Percentiles rank a stretch among this genome's conserved stretches.
Evolutionary conservation across 2,329 filamentous ascomycete species (phyloP).

Genomic region (Xylariaceae sp.): DNA sequence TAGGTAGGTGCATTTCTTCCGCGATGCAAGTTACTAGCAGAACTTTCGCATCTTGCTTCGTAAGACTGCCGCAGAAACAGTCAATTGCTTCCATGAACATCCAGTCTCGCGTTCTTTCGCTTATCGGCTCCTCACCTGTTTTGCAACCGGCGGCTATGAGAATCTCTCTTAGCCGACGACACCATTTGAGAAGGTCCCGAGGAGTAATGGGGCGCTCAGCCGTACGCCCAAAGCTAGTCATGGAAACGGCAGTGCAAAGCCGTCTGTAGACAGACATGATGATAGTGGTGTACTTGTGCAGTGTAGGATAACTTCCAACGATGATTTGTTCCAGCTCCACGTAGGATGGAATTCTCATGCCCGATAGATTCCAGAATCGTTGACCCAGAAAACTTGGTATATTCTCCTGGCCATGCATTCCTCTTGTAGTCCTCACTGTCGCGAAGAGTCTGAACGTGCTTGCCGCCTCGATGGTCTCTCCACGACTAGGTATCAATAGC

Average conservation of each 20-base stretch:
- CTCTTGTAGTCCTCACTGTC: conserved; percentile 74
- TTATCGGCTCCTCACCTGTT: conserved; percentile 65
- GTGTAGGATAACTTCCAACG: conserved; percentile 61
- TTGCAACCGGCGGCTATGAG: conserved; percentile 58
- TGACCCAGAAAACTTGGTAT: conserved; percentile 73
- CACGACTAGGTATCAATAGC: conserved; percentile 81
- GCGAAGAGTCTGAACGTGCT: conserved; percentile 87
- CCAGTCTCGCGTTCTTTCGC: conserved; percentile 68
- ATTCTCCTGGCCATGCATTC: conserved; percentile 62
- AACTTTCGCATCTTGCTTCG: conserved; percentile 57
- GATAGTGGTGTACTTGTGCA: conserved; percentile 58
- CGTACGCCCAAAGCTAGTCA: conserved; percentile 34
- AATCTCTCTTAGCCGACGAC: conserved; percentile 66
- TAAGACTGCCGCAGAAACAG: conserved; percentile 81
- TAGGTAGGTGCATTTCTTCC: conserved; percentile 80
- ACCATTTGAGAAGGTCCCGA: conserved; percentile 86
- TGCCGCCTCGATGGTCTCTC: conserved; percentile 77
- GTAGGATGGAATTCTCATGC: conserved; percentile 60
- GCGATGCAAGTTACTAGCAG: conserved; percentile 68
- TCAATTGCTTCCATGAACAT: conserved; percentile 94
- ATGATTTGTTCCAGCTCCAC: conserved; percentile 74
- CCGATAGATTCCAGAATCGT: conserved; percentile 80
- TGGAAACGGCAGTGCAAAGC: conserved; percentile 40
- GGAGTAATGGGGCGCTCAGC: conserved; percentile 50
- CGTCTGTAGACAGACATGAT: conserved; percentile 57